Percentiles rank a stretch among this genome's conserved stretches.
These are phyloP conservation scores for Teratosphaeria nubilosa DNA, from an alignment of 2,329 filamentous ascomycete genomes.

Conservation along the genomic window DNA sequence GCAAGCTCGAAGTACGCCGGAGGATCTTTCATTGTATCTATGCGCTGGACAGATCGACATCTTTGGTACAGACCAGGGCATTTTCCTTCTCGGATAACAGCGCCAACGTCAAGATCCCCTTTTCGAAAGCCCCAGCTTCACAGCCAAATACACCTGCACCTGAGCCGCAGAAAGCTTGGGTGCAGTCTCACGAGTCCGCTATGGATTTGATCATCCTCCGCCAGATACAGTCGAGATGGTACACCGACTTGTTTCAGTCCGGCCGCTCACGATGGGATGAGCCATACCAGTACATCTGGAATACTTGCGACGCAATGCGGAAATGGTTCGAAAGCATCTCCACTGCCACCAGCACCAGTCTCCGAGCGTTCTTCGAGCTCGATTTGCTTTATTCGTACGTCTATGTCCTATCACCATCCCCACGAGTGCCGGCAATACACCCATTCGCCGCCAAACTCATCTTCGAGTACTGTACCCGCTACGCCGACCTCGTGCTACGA, in stretches of 20 bases:
- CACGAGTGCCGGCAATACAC: slow-evolving; percentile 59
- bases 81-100: slow-evolving; percentile 93
- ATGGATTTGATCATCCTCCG: slow-evolving; percentile 72
- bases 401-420: slow-evolving; percentile 75
- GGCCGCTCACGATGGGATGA: slow-evolving; percentile 59
- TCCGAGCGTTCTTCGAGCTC: slow-evolving; percentile 71
- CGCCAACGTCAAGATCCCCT: slow-evolving; percentile 68
- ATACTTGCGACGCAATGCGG: slow-evolving; percentile 64
- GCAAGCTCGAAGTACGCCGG: slow-evolving; percentile 65
- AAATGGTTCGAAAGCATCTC: slow-evolving; percentile 76
- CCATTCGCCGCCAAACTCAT: slow-evolving; percentile 68
- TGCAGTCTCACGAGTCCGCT: slow-evolving; percentile 56
- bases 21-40: slow-evolving; percentile 88
- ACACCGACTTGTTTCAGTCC: slow-evolving; percentile 77
- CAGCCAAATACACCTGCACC: slow-evolving; percentile 13
- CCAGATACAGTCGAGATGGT: slow-evolving; percentile 79
- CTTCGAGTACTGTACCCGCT: slow-evolving; percentile 79
- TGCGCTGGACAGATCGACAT: slow-evolving; percentile 78
- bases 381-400: slow-evolving; percentile 87
- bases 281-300: slow-evolving; percentile 62
- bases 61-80: slow-evolving; percentile 73
- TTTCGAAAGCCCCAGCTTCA: slow-evolving; percentile 24
- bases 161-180: slow-evolving; percentile 33
- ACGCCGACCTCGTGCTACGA: slow-evolving; percentile 62
- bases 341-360: slow-evolving; percentile 50